Base-by-base conservation (phyloP, 2,329 filamentous ascomycete species). In the Pseudonectria foliicola region DNA sequence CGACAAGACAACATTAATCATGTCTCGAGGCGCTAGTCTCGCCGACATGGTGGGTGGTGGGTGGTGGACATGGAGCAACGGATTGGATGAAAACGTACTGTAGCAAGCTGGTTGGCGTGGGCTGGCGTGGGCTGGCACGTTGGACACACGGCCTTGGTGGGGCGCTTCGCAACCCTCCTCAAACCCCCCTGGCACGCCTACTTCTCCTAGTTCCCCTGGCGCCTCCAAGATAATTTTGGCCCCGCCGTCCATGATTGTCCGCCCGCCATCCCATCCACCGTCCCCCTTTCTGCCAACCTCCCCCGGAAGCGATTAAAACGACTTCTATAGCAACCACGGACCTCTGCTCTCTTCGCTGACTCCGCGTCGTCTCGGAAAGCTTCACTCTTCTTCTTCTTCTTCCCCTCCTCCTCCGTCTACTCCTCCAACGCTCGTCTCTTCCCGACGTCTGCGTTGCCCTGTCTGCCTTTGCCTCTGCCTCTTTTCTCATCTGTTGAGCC, bases 211-310 rank as follows among this genome's bases (percentile, higher is more conserved):
- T 28, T 10, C 46, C 45, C 37, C 46, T 51, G 51, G 44, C 45
- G 48, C 49, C 46, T 51, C 53, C 52, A 53, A 50, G 56, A 59
- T 60, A 61, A 61, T 57, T 57, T 58, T 54, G 56, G 57, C 60
- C 61, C 60, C 61, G 57, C 60, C 59, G 60, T 62, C 57, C 50
- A 53, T 56, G n/a, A n/a, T n/a, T n/a, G n/a, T n/a, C n/a, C n/a
- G n/a, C n/a, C n/a, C 18, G 5, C 18, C 18, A 21, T 21, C 18
- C 18, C 18, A 21, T 21, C 18, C 52, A 45, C 53, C 43, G 45
- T 51, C 54, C 50, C 56, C 54, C 57, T 58, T 57, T 50, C 48
- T 49, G 37, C 40, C 41, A 49, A 42, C 43, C 43, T 43, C 50
- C 45, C 46, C 43, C 43, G 35, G 39, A 42, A 45, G 40, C 48